Base-by-base conservation (phyloP, 306 rosid species). In the Carpinus fangiana region DNA sequence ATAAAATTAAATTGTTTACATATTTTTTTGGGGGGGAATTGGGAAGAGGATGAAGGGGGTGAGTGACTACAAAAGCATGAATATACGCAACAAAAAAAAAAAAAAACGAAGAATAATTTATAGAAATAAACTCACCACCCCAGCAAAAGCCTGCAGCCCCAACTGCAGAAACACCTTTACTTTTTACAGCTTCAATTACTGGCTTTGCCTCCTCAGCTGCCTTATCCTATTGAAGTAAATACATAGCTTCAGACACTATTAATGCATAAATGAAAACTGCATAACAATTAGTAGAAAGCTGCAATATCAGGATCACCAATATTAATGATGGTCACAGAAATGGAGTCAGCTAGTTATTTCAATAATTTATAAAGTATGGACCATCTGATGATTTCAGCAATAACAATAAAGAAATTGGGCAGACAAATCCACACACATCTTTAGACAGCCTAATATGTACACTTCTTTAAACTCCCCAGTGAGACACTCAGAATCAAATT, bases 131-230 rank as follows among this genome's bases (percentile, higher is more conserved):
- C 86, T 80, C 73, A 89, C 93, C 96, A 10, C 97, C 97, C 93
- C 96, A 92, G 74, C 96, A 91, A 77, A 90, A 86, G 77, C 91
- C 93, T 12, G 70, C 96, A 62, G 91, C 93, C 26, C 96, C 94
- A 0, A 92, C 51, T 13, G 91, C 82, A 52, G 91, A 79, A 83
- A 92, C 67, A 65, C 93, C 93, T 82, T 82, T 87, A 57, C 78
- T 68, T 84, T 82, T 90, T 55, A 92, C 76, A 28, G 87, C 89
- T 80, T 87, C 88, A 70, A 92, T 57, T n/a, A 90, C 68, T 51
- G 79, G 79, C 74, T 86, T 90, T 56, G 91, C 79, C 48, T 17
- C 89, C 74, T 89, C 96, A 75, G 76, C 80, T 74, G 70, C 92
- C 83, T 87, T 90, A 8, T 80, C 93, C 97, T 92, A 48, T 74